These are phyloP conservation scores for Penicillium verrucosum DNA, from an alignment of 2,329 filamentous ascomycete species.

Conservation along the genomic window DNA sequence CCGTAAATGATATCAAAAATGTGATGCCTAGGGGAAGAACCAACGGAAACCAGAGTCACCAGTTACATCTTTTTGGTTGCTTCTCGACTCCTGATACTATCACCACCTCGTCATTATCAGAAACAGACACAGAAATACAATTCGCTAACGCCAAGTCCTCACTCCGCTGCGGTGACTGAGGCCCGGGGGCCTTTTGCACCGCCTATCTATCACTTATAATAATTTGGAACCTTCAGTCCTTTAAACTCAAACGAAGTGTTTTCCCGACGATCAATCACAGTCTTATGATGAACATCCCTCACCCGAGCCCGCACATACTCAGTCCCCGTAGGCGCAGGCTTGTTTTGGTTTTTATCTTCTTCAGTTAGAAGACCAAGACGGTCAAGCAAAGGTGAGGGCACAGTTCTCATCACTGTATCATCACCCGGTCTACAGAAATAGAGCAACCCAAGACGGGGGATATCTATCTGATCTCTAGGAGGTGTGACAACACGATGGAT, in stretches of 20 bases:
- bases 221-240: conserved; percentile 39
- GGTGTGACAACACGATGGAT: conserved; percentile 37
- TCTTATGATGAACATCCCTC: conserved; percentile 48
- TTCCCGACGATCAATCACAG: conserved; percentile 44
- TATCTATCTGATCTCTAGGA: conserved; percentile 34
- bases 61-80: not conserved
- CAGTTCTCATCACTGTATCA: conserved; percentile 27
- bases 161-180: too few relatives aligned
- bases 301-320: conserved; percentile 49
- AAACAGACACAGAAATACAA: not conserved
- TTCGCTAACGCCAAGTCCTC: not conserved
- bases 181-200: too few relatives aligned
- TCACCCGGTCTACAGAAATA: conserved; percentile 41
- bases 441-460: conserved; percentile 35
- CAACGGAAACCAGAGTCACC: not conserved
- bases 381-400: conserved; percentile 38
- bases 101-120: not conserved
- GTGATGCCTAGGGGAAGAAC: not conserved
- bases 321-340: conserved; percentile 40
- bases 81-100: not conserved
- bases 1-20: not conserved
- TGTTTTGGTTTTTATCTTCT: conserved; percentile 39
- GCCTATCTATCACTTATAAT: conserved; percentile 24
- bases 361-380: conserved; percentile 40
- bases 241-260: conserved; percentile 48